Evolutionary conservation across 805 yeast species (phyloP).

Genomic region (Candida chilensis): DNA sequence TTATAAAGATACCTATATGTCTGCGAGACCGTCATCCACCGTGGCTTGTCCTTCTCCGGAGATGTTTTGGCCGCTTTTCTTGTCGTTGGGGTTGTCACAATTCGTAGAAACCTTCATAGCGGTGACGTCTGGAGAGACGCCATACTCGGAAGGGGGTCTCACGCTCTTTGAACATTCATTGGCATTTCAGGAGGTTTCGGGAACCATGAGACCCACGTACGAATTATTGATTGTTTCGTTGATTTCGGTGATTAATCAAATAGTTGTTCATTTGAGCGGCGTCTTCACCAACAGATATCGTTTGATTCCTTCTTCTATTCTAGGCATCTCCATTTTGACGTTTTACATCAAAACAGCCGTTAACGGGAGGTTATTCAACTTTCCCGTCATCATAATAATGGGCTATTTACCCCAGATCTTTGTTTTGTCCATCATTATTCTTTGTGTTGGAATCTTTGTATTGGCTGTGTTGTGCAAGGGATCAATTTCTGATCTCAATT

Average conservation of each 20-base stretch:
- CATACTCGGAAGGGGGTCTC: slow-evolving; percentile 57
- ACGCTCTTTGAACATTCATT: slow-evolving; percentile 70
- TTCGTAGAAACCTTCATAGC: slow-evolving; percentile 60
- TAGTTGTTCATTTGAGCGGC: slow-evolving; percentile 56
- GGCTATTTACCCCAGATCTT: slow-evolving; percentile 64
- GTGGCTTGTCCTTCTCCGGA: slow-evolving; percentile 41
- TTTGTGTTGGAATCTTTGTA: slow-evolving; percentile 45
- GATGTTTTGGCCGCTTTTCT: slow-evolving; percentile 49
- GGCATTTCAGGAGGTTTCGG: slow-evolving; percentile 66
- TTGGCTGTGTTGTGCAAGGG: slow-evolving; percentile 55
- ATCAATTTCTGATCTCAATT: slow-evolving; percentile 16
- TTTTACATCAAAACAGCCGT: slow-evolving; percentile 33
- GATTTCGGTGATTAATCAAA: slow-evolving; percentile 49
- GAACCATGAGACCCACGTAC: slow-evolving; percentile 37
- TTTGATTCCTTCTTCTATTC: slow-evolving; percentile 50
- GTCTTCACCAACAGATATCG: slow-evolving; percentile 42
- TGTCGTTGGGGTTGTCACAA: slow-evolving; percentile 50
- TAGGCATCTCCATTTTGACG: slow-evolving; percentile 44
- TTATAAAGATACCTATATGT: not conserved
- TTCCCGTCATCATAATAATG: slow-evolving; percentile 47
- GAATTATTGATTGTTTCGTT: slow-evolving; percentile 43
- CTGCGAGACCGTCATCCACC: slow-evolving; percentile 11
- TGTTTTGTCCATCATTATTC: slow-evolving; percentile 34
- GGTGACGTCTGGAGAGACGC: slow-evolving; percentile 42
- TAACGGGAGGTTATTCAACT: slow-evolving; percentile 28